phyloP scores from a whole-genome alignment of 225 moss, liverwort and hornwort species.

The Pseudoscleropodium purum region DNA sequence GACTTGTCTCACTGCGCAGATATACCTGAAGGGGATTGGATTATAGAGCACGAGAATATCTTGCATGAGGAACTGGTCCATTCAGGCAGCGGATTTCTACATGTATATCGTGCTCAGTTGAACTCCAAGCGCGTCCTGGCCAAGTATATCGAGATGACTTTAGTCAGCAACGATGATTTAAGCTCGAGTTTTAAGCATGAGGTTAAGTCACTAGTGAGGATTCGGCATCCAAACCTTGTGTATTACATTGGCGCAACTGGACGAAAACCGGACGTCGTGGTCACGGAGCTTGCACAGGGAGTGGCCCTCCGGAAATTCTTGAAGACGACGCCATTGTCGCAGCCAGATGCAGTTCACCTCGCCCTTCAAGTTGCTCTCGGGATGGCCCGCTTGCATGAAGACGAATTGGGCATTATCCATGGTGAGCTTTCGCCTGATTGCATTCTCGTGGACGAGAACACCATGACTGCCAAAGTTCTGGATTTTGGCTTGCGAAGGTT shows the following conservation, averaged over 20 bases:
- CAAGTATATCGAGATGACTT: constrained; percentile 6
- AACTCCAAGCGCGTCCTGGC: constrained; percentile 8
- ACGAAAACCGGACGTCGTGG: constrained; percentile 1
- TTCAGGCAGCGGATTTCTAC: constrained; percentile 14
- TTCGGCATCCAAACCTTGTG: constrained; percentile 34
- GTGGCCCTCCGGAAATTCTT: constrained; percentile 9
- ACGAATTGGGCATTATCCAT: constrained; percentile 5
- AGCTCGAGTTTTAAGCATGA: not conserved
- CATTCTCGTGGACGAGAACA: constrained; percentile 8
- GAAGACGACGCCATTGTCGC: not conserved
- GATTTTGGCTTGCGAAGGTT: constrained; percentile 31
- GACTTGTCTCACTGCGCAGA: constrained; percentile 7
- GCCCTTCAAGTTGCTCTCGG: constrained; percentile 22
- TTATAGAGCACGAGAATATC: constrained; percentile 3
- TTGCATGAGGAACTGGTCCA: not conserved
- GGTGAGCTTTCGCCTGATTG: constrained; percentile 37
- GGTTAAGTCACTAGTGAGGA: constrained; percentile 5
- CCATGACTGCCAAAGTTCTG: constrained; percentile 17
- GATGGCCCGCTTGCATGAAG: constrained; percentile 25
- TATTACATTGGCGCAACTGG: constrained; percentile 20
- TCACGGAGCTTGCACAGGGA: constrained; percentile 18
- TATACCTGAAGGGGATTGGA: constrained; percentile 14
- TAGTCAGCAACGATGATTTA: constrained; percentile 3
- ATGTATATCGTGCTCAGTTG: constrained; percentile 4
- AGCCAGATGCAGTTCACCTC: not conserved